Base-by-base conservation (phyloP, 257 asterid genomes). In the Echites panduratus region DNA sequence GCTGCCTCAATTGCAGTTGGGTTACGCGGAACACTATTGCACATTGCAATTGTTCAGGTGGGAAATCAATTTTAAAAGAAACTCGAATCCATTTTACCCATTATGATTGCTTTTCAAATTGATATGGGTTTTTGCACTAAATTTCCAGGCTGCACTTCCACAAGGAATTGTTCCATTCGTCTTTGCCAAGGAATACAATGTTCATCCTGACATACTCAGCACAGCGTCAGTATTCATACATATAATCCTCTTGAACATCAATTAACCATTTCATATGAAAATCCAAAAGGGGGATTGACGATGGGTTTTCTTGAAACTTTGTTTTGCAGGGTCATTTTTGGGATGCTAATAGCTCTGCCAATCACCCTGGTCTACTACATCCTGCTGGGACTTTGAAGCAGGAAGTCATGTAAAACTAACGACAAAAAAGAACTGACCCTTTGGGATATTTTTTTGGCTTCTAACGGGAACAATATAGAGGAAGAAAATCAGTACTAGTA, bases 331-430 rank as follows among this genome's bases (percentile, higher is more conserved):
- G 98, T 93, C 32, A 93, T 93, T 78, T 93, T 93, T 64, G 98
- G 98, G 64, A 93, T 93, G 98, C 62, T 93, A 50, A 66, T 93
- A 59, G 98, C 98, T 13, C 88, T 93, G 4, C 98, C 98, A 2
- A 91, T 93, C 71, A 93, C 98, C 22, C 78, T 93, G 45, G 89
- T 88, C 38, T 91, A 89, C 94, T 93, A 91, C 80, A 86, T 93
- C 69, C 68, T 93, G 73, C 71, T 93, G 65, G 97, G 96, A 48
- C 86, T 93, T 45, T 91, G 90, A 90, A 81, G 87, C 40, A 48
- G 81, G 12, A 20, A 49, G 71, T n/a, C 44, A 58, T 66, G 48
- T 66, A 40, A 47, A 35, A 40, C 76, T 77, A 69, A 76, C 71
- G 20, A 64, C 43, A 45, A 77, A 32, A n/a, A 74, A 78, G 79